Evolutionary conservation across 257 asterid species (phyloP).

Genomic region (Salvia hispanica): DNA sequence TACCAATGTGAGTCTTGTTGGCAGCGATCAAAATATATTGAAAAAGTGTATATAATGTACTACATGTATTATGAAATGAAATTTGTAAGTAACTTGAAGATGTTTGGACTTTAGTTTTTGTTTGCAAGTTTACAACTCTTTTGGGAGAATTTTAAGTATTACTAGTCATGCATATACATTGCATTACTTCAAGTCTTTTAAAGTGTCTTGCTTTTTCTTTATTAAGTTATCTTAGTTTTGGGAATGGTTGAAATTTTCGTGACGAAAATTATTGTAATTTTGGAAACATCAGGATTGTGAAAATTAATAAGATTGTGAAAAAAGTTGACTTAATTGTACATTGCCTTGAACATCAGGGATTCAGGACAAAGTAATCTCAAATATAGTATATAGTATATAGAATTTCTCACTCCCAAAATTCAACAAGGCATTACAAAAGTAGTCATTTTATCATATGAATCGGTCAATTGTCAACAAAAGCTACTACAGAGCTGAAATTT

Average conservation of each 20-base stretch:
- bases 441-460: background rate
- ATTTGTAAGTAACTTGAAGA: background rate
- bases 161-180: background rate
- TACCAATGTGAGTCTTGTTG: conserved; percentile 8
- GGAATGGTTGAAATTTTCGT: too few species aligned
- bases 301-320: too few species aligned
- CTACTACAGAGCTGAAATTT: too few species aligned
- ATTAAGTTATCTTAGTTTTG: too few species aligned
- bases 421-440: background rate
- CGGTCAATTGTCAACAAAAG: background rate
- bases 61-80: background rate
- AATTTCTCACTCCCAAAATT: background rate
- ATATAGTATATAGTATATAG: background rate
- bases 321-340: background rate
- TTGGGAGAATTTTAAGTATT: background rate
- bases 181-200: background rate
- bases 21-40: background rate
- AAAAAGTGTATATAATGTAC: background rate
- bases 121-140: background rate
- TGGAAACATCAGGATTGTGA: too few species aligned
- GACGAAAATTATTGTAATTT: background rate
- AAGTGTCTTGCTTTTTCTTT: too few species aligned
- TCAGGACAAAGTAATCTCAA: too few species aligned
- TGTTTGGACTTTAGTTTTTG: background rate
- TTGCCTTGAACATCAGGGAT: too few species aligned